These are phyloP conservation scores for Guyanaporus albipodus DNA, from an alignment of 768 basidiomycete genomes.

Conservation along the genomic window DNA sequence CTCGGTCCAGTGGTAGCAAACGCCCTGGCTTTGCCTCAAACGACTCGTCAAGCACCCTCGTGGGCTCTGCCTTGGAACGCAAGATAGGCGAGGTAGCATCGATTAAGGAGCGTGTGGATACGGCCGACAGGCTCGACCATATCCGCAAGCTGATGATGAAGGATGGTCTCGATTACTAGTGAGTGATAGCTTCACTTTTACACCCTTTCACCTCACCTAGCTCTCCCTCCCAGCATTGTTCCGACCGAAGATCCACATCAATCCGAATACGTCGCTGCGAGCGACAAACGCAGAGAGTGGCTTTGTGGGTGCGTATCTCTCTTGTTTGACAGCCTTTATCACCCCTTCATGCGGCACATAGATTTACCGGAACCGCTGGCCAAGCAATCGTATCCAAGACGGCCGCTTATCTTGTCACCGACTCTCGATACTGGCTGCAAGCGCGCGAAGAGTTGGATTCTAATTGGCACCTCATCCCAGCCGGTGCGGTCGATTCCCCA, in stretches of 20 bases:
- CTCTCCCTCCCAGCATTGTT: slow-evolving; percentile 48
- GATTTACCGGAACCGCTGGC: slow-evolving; percentile 66
- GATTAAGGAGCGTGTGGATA: slow-evolving; percentile 51
- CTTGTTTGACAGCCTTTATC: slow-evolving; percentile 26
- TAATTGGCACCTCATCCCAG: slow-evolving; percentile 68
- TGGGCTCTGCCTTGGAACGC: slow-evolving; percentile 69
- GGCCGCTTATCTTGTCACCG: slow-evolving; percentile 70
- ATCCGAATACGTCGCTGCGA: slow-evolving; percentile 74
- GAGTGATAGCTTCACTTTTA: slow-evolving; percentile 29
- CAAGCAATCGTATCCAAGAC: slow-evolving; percentile 64
- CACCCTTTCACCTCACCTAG: slow-evolving; percentile 5
- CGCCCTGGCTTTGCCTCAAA: slow-evolving; percentile 46
- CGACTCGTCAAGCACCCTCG: slow-evolving; percentile 67
- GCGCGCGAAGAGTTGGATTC: slow-evolving; percentile 64
- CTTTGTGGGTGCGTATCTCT: slow-evolving; percentile 60
- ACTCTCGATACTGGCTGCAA: slow-evolving; percentile 83
- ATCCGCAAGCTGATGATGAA: slow-evolving; percentile 64
- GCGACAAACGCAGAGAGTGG: slow-evolving; percentile 76
- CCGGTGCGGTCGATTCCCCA: slow-evolving; percentile 49
- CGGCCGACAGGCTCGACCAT: slow-evolving; percentile 54
- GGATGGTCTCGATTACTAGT: slow-evolving; percentile 75
- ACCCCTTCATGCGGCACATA: slow-evolving; percentile 25
- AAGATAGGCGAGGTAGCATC: slow-evolving; percentile 64
- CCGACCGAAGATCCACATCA: slow-evolving; percentile 81
- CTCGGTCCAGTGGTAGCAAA: slow-evolving; percentile 38